phyloP scores from a whole-genome alignment of 495 filamentous ascomycete species.

The Mycothermus thermophilus region DNA sequence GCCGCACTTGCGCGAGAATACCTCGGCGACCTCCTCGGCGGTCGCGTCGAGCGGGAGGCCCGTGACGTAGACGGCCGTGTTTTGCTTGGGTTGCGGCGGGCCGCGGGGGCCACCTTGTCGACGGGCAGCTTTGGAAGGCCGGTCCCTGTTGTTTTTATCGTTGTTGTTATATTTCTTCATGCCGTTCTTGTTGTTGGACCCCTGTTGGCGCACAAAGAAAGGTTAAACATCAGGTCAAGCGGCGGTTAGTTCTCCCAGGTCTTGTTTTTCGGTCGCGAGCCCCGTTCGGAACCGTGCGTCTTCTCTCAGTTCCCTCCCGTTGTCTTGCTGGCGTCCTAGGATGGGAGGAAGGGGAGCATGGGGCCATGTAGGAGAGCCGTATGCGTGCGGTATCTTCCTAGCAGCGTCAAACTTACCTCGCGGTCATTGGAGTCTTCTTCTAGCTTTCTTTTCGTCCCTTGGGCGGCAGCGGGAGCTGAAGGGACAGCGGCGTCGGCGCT shows the following conservation, averaged over 20 bases:
- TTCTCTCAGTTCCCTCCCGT: slow-evolving; percentile 2
- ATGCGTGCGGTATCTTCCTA: too few relatives aligned
- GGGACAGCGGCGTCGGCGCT: too few relatives aligned
- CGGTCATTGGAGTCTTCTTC: slow-evolving; percentile 39
- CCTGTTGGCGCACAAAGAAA: slow-evolving; percentile 16
- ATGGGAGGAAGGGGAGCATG: slow-evolving; percentile 5
- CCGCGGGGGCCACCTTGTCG: slow-evolving; percentile 9
- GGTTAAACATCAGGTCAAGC: slow-evolving; percentile 13
- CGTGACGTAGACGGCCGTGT: slow-evolving; percentile 84
- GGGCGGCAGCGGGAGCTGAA: too few relatives aligned
- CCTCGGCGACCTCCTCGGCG: slow-evolving; percentile 62
- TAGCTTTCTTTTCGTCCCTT: slow-evolving; percentile 62
- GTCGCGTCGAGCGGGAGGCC: slow-evolving; percentile 66
- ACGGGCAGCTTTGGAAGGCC: slow-evolving; percentile 16
- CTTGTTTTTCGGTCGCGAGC: slow-evolving; percentile 6
- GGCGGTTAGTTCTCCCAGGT: slow-evolving; percentile 19
- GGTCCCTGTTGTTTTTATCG: slow-evolving; percentile 10
- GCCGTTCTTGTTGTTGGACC: slow-evolving; percentile 9
- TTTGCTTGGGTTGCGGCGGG: slow-evolving; percentile 44
- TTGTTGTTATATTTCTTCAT: slow-evolving; percentile 8
- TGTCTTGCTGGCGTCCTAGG: slow-evolving; percentile 2
- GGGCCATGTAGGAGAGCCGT: slow-evolving; percentile 6
- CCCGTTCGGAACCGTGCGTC: slow-evolving; percentile 6
- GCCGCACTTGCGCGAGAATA: slow-evolving; percentile 76
- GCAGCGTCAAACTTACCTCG: slow-evolving; percentile 40